Evolutionary conservation across 257 asterid genomes (phyloP).

Genomic region (Forsythia suspensa): DNA sequence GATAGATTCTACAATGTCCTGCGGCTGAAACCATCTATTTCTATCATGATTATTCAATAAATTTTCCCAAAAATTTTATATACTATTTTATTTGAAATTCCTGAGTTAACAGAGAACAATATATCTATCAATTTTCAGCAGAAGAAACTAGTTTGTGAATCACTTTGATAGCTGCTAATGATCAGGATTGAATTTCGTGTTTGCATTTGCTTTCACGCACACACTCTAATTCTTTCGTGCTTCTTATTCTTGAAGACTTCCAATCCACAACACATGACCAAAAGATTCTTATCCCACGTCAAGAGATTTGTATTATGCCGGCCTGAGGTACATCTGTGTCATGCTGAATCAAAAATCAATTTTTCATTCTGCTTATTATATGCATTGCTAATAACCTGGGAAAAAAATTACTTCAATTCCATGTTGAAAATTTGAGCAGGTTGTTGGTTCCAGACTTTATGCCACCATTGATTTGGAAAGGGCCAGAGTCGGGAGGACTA

Average conservation of each 20-base stretch:
- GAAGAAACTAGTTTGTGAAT: neutral
- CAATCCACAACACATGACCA: slow-evolving; percentile 36
- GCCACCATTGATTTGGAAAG: slow-evolving; percentile 74
- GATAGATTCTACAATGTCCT: too few relatives aligned
- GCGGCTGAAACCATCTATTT: too few relatives aligned
- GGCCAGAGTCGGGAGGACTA: slow-evolving; percentile 74
- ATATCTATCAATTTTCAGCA: too few relatives aligned
- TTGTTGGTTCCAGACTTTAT: slow-evolving; percentile 53
- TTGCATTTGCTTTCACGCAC: neutral
- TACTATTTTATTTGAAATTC: too few relatives aligned
- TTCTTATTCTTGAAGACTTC: slow-evolving; percentile 29
- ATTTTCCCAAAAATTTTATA: too few relatives aligned
- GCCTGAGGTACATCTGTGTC: slow-evolving; percentile 44
- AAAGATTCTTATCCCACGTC: slow-evolving; percentile 36
- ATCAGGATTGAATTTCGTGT: neutral
- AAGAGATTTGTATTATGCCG: slow-evolving; percentile 57
- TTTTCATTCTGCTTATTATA: neutral
- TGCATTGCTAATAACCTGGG: neutral
- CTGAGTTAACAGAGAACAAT: neutral
- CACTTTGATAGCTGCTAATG: too few relatives aligned
- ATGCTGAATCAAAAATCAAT: neutral
- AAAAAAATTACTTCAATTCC: too few relatives aligned
- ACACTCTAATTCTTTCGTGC: neutral
- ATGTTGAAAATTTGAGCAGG: slow-evolving; percentile 27
- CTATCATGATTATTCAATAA: too few relatives aligned